Percentiles rank a stretch among this genome's conserved stretches.
phyloP scores from a whole-genome alignment of 139 green algal species.

The Pleodorina starrii region DNA sequence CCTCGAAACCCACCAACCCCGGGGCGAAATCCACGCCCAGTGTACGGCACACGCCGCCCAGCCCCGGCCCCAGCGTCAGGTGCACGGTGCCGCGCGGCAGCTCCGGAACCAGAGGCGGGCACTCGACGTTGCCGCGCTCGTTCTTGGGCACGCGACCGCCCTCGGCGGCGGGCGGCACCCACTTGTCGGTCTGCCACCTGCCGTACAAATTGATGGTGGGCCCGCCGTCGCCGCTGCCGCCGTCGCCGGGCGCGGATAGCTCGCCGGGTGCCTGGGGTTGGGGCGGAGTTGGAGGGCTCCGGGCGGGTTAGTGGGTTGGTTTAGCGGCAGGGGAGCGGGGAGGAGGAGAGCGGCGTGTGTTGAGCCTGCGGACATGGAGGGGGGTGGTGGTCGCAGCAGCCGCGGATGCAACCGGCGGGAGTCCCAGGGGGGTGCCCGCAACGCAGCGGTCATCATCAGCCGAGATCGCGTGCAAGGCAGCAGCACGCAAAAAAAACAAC shows the following conservation, averaged over 20 bases:
- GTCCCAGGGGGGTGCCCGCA: no score
- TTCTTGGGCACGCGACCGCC: conserved; percentile 86
- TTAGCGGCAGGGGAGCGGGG: no score
- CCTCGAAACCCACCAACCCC: conserved; percentile 86
- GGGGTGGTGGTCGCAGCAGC: no score
- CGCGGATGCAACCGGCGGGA: no score
- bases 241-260: not conserved
- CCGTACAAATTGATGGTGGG: conserved; percentile 79
- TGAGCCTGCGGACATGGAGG: no score
- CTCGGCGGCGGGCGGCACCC: conserved; percentile 64
- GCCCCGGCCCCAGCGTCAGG: conserved; percentile 45
- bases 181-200: conserved; percentile 86
- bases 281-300: not conserved
- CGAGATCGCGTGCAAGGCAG: no score
- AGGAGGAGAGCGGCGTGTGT: no score
- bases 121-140: conserved; percentile 87
- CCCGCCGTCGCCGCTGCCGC: not conserved
- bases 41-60: conserved; percentile 58
- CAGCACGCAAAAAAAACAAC: no score
- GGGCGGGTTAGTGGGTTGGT: no score
- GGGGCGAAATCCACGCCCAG: conserved; percentile 85
- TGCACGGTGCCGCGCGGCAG: conserved; percentile 80
- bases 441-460: no score
- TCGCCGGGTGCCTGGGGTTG: not conserved
- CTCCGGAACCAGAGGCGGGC: conserved; percentile 72